Evolutionary conservation across 495 filamentous ascomycete genomes (phyloP).

Genomic region (Lineolata rhizophorae): DNA sequence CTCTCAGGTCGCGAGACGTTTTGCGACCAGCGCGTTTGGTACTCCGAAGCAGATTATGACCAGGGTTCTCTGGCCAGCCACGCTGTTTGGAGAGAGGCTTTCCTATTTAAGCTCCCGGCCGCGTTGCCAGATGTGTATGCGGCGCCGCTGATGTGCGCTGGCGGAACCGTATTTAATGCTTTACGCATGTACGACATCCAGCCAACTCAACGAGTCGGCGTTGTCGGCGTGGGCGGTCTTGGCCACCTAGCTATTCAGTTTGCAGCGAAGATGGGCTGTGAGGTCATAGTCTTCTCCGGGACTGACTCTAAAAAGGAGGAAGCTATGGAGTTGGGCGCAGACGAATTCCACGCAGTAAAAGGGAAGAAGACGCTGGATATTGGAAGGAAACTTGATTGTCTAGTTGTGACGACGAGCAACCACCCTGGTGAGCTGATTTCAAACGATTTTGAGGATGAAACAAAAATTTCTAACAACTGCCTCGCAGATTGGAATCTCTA

Average conservation of each 20-base stretch:
- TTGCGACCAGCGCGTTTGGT: slow-evolving; percentile 7
- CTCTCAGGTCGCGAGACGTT: slow-evolving; percentile 7
- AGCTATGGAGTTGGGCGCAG: slow-evolving; percentile 15
- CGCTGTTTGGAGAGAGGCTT: slow-evolving; percentile 25
- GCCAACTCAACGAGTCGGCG: slow-evolving; percentile 30
- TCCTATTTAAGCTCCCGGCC: slow-evolving; percentile 26
- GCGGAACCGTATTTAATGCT: slow-evolving; percentile 31
- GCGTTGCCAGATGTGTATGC: slow-evolving; percentile 24
- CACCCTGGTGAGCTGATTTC: too few relatives aligned
- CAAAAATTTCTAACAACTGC: too few relatives aligned
- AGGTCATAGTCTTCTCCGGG: slow-evolving; percentile 17
- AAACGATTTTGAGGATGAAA: too few relatives aligned
- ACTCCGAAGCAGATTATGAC: slow-evolving; percentile 6
- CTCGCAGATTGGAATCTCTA: too few relatives aligned
- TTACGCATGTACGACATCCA: slow-evolving; percentile 22
- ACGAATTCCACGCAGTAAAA: slow-evolving; percentile 18
- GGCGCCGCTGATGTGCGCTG: slow-evolving; percentile 34
- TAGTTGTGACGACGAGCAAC: too few relatives aligned
- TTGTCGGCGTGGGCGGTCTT: slow-evolving; percentile 39
- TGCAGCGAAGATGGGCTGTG: slow-evolving; percentile 14
- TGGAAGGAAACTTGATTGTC: too few relatives aligned
- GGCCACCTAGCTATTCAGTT: slow-evolving; percentile 37
- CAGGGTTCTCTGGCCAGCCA: slow-evolving; percentile 21
- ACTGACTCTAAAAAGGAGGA: slow-evolving; percentile 16
- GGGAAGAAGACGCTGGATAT: too few relatives aligned